Percentiles rank a stretch among this genome's conserved stretches.
Conservation (phyloP, 1,284 basidiomycete genomes). For the Leccinum insolens region DNA sequence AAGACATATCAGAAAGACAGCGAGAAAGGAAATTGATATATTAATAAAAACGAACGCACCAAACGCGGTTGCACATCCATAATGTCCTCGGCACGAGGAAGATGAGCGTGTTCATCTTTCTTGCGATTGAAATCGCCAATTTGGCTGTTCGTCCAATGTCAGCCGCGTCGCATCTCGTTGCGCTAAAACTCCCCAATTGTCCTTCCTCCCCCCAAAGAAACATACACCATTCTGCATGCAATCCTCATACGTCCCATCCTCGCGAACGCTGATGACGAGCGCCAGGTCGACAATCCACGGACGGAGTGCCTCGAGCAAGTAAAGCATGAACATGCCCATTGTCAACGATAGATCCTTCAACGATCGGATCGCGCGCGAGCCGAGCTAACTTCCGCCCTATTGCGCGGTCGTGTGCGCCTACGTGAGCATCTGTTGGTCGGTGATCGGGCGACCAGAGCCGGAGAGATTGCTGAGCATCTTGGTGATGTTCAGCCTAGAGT, state of each 20-base stretch:
- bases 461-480: slow-evolving; percentile 86
- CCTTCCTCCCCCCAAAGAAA: background rate
- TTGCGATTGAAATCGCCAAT: slow-evolving; percentile 80
- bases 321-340: slow-evolving; percentile 92
- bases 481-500: slow-evolving; percentile 79
- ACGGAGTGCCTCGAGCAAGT: slow-evolving; percentile 87
- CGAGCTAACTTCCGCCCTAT: slow-evolving; percentile 53
- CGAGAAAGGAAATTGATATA: no score
- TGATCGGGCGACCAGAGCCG: slow-evolving; percentile 77
- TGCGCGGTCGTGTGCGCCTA: slow-evolving; percentile 96
- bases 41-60: no score
- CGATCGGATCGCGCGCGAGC: slow-evolving; percentile 77
- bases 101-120: background rate
- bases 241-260: slow-evolving; percentile 83
- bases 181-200: background rate
- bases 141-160: slow-evolving; percentile 62
- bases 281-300: slow-evolving; percentile 95
- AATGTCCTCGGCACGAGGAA: background rate
- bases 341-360: slow-evolving; percentile 95
- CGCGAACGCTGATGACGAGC: slow-evolving; percentile 70
- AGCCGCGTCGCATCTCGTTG: background rate
- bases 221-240: slow-evolving; percentile 86
- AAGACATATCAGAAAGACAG: no score
- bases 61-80: no score
- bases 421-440: slow-evolving; percentile 91